phyloP scores from a whole-genome alignment of 306 rosid species.

The Begonia fuchsioides region DNA sequence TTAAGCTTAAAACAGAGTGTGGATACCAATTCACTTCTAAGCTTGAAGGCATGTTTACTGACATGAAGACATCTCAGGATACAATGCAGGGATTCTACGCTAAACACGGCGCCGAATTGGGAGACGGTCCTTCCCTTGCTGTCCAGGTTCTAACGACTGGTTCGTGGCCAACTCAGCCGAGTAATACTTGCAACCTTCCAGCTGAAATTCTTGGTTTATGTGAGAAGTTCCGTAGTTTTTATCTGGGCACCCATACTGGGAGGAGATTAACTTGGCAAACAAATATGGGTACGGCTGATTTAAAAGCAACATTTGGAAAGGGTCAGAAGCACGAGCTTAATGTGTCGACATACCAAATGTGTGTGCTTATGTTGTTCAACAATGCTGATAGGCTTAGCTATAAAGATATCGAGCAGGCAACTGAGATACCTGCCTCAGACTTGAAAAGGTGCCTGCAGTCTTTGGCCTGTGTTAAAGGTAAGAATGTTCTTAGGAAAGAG shows the following conservation, averaged over 20 bases:
- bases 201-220: slow-evolving; percentile 58
- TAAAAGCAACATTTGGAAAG: slow-evolving; percentile 67
- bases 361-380: slow-evolving; percentile 72
- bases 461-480: slow-evolving; percentile 73
- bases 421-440: slow-evolving; percentile 55
- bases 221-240: slow-evolving; percentile 58
- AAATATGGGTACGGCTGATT: slow-evolving; percentile 73
- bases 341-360: slow-evolving; percentile 83
- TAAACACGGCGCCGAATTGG: slow-evolving; percentile 35
- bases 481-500: slow-evolving; percentile 71
- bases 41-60: slow-evolving; percentile 75
- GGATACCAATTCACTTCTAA: slow-evolving; percentile 70
- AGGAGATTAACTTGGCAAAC: slow-evolving; percentile 81
- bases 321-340: slow-evolving; percentile 74
- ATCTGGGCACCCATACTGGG: slow-evolving; percentile 68
- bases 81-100: slow-evolving; percentile 68
- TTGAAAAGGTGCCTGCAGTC: slow-evolving; percentile 82
- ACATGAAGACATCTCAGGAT: slow-evolving; percentile 72
- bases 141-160: slow-evolving; percentile 77
- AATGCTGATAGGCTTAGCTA: slow-evolving; percentile 50
- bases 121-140: slow-evolving; percentile 55
- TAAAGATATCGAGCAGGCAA: slow-evolving; percentile 73
- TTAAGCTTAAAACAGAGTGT: slow-evolving; percentile 82
- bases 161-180: slow-evolving; percentile 77
- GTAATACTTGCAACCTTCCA: slow-evolving; percentile 61